Percentiles rank a stretch among this genome's conserved stretches.
phyloP scores from a whole-genome alignment of 768 basidiomycete genomes.

The Macrocybe gigantea region DNA sequence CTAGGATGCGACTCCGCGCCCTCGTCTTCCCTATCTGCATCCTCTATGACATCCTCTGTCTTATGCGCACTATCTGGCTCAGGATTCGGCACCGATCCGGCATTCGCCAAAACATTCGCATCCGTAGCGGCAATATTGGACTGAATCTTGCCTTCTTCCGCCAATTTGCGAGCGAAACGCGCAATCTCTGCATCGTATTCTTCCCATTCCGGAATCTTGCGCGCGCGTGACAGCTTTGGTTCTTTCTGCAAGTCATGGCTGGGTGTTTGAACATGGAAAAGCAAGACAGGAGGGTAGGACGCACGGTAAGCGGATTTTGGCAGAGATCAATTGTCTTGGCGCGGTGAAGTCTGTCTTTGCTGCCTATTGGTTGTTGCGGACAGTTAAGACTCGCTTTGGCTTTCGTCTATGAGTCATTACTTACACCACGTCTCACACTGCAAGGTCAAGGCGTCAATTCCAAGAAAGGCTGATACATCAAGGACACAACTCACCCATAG shows the following conservation, averaged over 20 bases:
- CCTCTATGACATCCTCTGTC: background rate
- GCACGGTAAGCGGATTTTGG: constrained; percentile 90
- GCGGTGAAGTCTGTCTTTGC: constrained; percentile 75
- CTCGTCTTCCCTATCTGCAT: background rate
- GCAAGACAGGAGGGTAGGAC: constrained; percentile 16
- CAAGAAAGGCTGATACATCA: background rate
- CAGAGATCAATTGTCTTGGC: constrained; percentile 94
- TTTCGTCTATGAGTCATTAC: constrained; percentile 16
- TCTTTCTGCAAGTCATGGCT: constrained; percentile 66
- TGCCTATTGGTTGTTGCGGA: constrained; percentile 37
- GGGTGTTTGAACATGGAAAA: background rate
- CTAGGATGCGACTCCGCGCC: background rate
- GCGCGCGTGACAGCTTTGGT: constrained; percentile 87
- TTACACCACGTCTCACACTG: constrained; percentile 99
- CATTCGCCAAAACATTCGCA: constrained; percentile 60
- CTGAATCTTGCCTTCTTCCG: constrained; percentile 63
- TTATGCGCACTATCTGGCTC: background rate
- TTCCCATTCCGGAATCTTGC: constrained; percentile 98
- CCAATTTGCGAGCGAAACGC: constrained; percentile 66
- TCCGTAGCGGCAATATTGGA: constrained; percentile 65
- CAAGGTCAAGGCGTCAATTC: constrained; percentile 4
- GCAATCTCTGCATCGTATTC: constrained; percentile 90
- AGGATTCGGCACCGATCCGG: constrained; percentile 12
- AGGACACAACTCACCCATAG: constrained; percentile 64
- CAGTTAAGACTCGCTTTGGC: background rate